These are phyloP conservation scores for Starmerella asiatica DNA, from an alignment of 805 yeast genomes.

Conservation along the genomic window DNA sequence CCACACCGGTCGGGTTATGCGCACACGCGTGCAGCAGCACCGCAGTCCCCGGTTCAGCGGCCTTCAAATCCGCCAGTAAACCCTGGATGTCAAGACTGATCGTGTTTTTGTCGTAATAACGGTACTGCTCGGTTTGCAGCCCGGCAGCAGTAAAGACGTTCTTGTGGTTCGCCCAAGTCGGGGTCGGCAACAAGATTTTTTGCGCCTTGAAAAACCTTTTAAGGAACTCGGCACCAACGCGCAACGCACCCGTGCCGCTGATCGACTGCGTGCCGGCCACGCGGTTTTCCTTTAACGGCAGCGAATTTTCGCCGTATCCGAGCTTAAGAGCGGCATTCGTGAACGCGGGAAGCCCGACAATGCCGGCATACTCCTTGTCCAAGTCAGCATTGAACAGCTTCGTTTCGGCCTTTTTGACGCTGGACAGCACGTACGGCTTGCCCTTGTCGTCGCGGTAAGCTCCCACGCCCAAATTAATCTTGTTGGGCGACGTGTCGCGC, in stretches of 20 bases:
- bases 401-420: slow-evolving; percentile 54
- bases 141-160: slow-evolving; percentile 70
- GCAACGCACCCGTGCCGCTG: slow-evolving; percentile 90
- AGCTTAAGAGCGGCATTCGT: slow-evolving; percentile 54
- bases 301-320: slow-evolving; percentile 53
- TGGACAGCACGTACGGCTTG: slow-evolving; percentile 75
- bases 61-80: slow-evolving; percentile 43
- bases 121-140: slow-evolving; percentile 43
- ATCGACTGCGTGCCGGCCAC: slow-evolving; percentile 77
- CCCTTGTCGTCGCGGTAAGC: slow-evolving; percentile 88
- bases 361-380: slow-evolving; percentile 79
- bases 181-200: slow-evolving; percentile 59
- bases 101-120: slow-evolving; percentile 52
- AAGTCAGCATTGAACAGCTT: slow-evolving; percentile 36
- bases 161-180: slow-evolving; percentile 90
- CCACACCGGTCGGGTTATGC: slow-evolving; percentile 95
- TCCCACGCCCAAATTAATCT: slow-evolving; percentile 62
- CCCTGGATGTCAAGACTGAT: slow-evolving; percentile 55
- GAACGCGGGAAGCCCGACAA: slow-evolving; percentile 62
- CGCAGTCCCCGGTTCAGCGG: slow-evolving; percentile 45
- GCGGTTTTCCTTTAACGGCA: slow-evolving; percentile 46
- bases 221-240: slow-evolving; percentile 71
- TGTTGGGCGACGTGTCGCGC: slow-evolving; percentile 39
- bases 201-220: slow-evolving; percentile 43
- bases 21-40: slow-evolving; percentile 87